Evolutionary conservation across 2,329 filamentous ascomycete species (phyloP), one percentile per base, ranked within the genome.

Genomic region (Falciphora oryzae): DNA sequence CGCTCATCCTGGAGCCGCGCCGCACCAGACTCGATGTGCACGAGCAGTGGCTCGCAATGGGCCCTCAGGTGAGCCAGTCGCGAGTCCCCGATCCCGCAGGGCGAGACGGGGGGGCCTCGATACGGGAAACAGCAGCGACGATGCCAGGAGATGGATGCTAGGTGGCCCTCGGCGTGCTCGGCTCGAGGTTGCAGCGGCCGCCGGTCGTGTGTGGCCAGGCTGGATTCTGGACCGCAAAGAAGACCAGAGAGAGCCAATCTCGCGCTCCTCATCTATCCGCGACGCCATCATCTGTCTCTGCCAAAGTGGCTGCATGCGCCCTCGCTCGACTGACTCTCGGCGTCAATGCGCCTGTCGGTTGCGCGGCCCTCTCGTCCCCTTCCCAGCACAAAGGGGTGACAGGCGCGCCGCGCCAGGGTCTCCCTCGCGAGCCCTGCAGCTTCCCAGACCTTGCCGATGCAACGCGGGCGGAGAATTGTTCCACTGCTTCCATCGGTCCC

Each of bases 251-350:
- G n/a, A 25, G 25, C 14, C 28, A n/a, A 25, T 57, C 18, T 10
- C 44, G 16, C n/a, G n/a, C n/a, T n/a, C n/a, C 44, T 50, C 44
- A n/a, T 50, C 44, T 50, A 50, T 50, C 44, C 44, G 44, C 18
- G 44, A 50, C 44, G 16, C 16, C 44, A 50, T 50, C 44, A n/a
- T 11, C 44, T n/a, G 44, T 50, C 44, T 50, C 44, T 50, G 6
- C 44, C 44, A 50, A 50, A 50, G 44, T 50, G 44, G 44, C 44
- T 50, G 44, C 44, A n/a, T 50, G 44, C 16, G 57, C 57, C 57
- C 25, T 58, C 57, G 28, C 57, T 29, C 18, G 25, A 31, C 58
- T 59, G 22, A 59, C 58, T 59, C 58, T 59, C 29, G 58, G 58
- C 58, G 29, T 59, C 58, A 59, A 59, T 59, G 58, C 58, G 58